Percentiles rank a stretch among this genome's conserved stretches.
These are phyloP conservation scores for Nephelium lappaceum DNA, from an alignment of 345 rosid species.

Conservation along the genomic window DNA sequence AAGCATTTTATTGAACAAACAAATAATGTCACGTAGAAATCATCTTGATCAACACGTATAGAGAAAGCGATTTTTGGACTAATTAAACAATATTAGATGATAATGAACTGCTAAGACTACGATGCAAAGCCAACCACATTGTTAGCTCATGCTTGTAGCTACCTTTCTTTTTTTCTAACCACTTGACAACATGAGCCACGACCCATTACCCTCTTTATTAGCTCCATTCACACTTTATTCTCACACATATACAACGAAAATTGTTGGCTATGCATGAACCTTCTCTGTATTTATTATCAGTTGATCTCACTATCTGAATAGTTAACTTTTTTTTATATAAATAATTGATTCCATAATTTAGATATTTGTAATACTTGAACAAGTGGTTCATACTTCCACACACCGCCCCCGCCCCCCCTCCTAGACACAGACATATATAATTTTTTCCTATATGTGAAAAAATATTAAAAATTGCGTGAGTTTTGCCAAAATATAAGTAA, in stretches of 20 bases:
- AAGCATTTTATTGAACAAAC: slow-evolving; percentile 2
- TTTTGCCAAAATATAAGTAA: too few species aligned
- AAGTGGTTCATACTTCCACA: too few species aligned
- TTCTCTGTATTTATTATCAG: too few species aligned
- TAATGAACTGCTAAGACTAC: slow-evolving; percentile 11
- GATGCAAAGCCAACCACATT: slow-evolving; percentile 34
- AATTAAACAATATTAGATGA: slow-evolving; percentile 2
- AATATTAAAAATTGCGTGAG: too few species aligned
- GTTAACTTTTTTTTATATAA: too few species aligned
- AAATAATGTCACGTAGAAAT: not conserved
- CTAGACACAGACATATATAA: too few species aligned
- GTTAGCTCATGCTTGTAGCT: slow-evolving; percentile 11
- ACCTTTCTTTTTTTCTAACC: slow-evolving; percentile 20
- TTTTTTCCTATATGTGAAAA: too few species aligned
- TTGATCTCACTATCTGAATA: not conserved
- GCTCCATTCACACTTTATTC: slow-evolving; percentile 15
- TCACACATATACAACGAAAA: not conserved
- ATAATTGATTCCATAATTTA: too few species aligned
- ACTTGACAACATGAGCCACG: slow-evolving; percentile 11
- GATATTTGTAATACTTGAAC: too few species aligned
- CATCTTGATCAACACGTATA: slow-evolving; percentile 2
- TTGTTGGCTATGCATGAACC: too few species aligned
- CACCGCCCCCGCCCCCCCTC: too few species aligned
- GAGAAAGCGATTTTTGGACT: slow-evolving; percentile 25
- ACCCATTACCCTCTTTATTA: slow-evolving; percentile 13